Percentiles rank a stretch among this genome's conserved stretches.
Conservation (phyloP, 129 eudicot species). For the Erigeron canadensis region DNA sequence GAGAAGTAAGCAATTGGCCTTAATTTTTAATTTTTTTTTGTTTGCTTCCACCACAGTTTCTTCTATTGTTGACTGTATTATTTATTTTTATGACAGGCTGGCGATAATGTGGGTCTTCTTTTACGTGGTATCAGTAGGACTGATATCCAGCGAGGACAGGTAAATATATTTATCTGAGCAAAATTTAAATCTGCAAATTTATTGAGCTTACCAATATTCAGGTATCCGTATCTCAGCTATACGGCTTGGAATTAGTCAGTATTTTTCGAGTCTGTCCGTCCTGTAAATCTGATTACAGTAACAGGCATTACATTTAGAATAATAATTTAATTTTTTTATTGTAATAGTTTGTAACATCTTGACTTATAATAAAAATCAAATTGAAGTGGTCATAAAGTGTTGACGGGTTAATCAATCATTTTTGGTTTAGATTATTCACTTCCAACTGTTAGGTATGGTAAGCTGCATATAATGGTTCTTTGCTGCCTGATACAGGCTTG, state of each 20-base stretch:
- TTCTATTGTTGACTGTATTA: no score
- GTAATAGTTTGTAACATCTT: no score
- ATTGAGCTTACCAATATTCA: neutral
- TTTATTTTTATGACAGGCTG: slow-evolving; percentile 54
- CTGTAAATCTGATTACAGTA: no score
- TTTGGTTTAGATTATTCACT: no score
- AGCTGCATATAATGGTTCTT: neutral
- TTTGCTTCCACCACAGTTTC: neutral
- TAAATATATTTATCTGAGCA: slow-evolving; percentile 21
- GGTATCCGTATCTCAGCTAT: neutral
- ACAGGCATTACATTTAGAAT: no score
- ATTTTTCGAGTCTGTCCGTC: no score
- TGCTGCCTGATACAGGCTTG: neutral
- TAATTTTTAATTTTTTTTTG: neutral
- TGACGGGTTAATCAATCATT: no score
- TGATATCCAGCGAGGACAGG: slow-evolving; percentile 91
- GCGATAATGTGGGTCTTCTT: slow-evolving; percentile 97
- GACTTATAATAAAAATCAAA: no score
- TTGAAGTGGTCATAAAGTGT: no score
- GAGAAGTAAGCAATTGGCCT: slow-evolving; percentile 49
- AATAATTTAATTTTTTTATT: no score
- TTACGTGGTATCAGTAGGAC: slow-evolving; percentile 89
- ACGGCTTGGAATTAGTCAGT: neutral
- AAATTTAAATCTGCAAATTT: neutral
- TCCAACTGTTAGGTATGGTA: no score